Evolutionary conservation across 2,329 filamentous ascomycete species (phyloP).

Genomic region (Leptographium lundbergii): DNA sequence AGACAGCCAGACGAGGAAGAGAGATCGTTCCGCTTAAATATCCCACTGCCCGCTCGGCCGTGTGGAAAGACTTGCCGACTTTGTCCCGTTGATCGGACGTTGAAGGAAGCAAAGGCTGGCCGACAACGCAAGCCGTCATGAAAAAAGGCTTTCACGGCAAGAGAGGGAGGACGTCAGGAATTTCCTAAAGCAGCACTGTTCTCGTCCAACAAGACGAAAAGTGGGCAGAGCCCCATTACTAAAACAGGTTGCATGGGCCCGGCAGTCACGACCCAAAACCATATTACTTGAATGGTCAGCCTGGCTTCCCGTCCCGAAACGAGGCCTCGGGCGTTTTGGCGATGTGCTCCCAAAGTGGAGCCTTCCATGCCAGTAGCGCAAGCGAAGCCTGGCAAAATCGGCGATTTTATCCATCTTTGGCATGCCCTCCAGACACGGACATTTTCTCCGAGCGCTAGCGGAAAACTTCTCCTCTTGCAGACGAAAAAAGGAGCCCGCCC

Average conservation of each 20-base stretch:
- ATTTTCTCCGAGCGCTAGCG: not conserved
- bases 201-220: not conserved
- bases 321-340: not conserved
- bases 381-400: not conserved
- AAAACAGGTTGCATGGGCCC: not conserved
- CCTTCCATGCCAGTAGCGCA: not conserved
- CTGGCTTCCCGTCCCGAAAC: not conserved
- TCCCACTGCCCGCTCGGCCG: not conserved
- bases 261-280: not conserved
- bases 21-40: not conserved
- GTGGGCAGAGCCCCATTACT: not conserved
- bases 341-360: not conserved
- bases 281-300: not conserved
- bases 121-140: not conserved
- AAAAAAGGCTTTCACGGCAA: not conserved
- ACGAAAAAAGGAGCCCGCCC: not conserved
- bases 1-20: not conserved
- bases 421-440: not conserved
- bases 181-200: conserved; percentile 4
- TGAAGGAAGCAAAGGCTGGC: not conserved
- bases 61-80: not conserved
- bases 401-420: not conserved
- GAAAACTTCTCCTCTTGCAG: not conserved
- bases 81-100: not conserved
- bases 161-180: not conserved